Evolutionary conservation across 192 early-diverging fungal species (phyloP).

Genomic region (Coemansia furcata): DNA sequence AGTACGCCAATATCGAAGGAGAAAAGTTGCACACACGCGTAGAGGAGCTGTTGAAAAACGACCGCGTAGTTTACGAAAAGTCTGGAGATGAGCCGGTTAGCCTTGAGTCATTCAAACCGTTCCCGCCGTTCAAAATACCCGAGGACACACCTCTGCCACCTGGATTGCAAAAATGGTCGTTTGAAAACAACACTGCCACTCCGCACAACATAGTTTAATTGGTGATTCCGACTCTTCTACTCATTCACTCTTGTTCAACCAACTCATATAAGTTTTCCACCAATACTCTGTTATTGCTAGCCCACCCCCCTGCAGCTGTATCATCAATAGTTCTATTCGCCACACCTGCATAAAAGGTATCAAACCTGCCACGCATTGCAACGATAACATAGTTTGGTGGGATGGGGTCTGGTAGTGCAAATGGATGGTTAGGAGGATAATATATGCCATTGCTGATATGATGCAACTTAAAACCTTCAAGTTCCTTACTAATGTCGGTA

Average conservation of each 20-base stretch:
- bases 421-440: no score
- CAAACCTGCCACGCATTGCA: background rate
- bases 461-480: no score
- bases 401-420: no score
- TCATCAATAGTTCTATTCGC: background rate
- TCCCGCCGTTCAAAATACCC: conserved; percentile 45
- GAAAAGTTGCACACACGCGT: conserved; percentile 33
- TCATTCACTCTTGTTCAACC: no score
- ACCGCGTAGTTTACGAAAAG: conserved; percentile 32
- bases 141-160: conserved; percentile 29
- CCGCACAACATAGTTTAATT: conserved; percentile 17
- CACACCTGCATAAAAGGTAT: background rate
- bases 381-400: background rate
- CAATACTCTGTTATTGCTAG: no score
- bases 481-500: no score
- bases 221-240: no score
- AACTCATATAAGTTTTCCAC: no score
- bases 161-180: conserved; percentile 41
- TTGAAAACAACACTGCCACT: conserved; percentile 27
- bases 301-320: background rate
- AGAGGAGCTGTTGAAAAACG: conserved; percentile 38
- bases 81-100: conserved; percentile 38
- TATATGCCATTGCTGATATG: no score
- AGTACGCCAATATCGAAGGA: conserved; percentile 21
- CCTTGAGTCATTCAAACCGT: conserved; percentile 33